These are phyloP conservation scores for Xylariaceae sp. DNA, from an alignment of 2,329 filamentous ascomycete species.

Conservation along the genomic window DNA sequence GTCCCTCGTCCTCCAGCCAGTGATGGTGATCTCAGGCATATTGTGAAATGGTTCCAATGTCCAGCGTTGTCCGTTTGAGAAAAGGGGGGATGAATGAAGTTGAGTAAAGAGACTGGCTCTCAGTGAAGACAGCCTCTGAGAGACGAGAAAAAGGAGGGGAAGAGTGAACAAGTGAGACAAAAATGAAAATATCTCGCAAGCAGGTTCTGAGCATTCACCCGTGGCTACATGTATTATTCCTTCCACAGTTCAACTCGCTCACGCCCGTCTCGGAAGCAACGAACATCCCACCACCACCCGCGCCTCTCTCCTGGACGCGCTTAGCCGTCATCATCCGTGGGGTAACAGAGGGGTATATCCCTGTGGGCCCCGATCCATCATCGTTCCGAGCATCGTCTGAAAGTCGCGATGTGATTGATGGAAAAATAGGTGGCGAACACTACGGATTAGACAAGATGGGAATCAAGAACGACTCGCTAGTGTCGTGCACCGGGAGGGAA, in stretches of 20 bases:
- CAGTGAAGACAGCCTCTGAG: neutral
- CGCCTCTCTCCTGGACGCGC: constrained; percentile 1
- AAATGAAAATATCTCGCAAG: neutral
- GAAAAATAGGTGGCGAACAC: constrained; percentile 12
- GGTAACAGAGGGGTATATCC: constrained; percentile 11
- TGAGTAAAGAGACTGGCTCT: neutral
- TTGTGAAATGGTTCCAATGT: too few species aligned
- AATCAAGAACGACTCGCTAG: neutral
- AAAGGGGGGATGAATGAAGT: neutral
- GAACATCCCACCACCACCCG: constrained; percentile 4
- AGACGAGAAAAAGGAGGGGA: neutral
- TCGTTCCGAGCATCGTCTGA: constrained; percentile 10
- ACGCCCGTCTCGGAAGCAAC: constrained; percentile 4
- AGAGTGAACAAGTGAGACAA: neutral
- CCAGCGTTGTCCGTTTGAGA: neutral
- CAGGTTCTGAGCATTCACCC: neutral
- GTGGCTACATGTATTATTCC: neutral
- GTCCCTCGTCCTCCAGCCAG: constrained; percentile 65
- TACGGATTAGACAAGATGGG: neutral
- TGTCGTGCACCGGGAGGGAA: neutral
- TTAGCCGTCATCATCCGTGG: constrained; percentile 14
- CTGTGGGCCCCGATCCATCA: constrained; percentile 17
- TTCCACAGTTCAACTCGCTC: neutral
- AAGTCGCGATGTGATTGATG: constrained; percentile 18
- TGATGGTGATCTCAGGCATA: constrained; percentile 63